A percentile compares a stretch with the other conserved stretches of the same genome.
Conservation (phyloP, 164 flowering plant species). For the Liriodendron chinense region DNA sequence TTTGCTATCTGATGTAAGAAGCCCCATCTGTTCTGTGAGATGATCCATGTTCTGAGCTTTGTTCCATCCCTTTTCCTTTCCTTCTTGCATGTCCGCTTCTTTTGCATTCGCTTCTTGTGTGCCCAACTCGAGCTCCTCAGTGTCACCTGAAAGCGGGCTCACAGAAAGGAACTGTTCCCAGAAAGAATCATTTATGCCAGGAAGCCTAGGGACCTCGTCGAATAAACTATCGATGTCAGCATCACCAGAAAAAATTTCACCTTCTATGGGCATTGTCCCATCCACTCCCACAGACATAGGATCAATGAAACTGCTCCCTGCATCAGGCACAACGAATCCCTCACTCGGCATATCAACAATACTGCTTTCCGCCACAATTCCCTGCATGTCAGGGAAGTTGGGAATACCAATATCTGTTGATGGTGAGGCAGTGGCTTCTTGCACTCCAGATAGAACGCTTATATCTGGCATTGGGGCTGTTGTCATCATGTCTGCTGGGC, state of each 20-base stretch:
- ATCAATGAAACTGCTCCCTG: conserved; percentile 35
- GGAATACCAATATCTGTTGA: conserved; percentile 39
- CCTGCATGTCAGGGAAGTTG: conserved; percentile 41
- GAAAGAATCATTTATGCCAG: conserved; percentile 36
- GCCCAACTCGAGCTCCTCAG: conserved; percentile 42
- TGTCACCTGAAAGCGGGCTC: conserved; percentile 31
- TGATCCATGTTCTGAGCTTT: conserved; percentile 55
- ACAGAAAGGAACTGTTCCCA: conserved; percentile 66
- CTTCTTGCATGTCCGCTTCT: conserved; percentile 28
- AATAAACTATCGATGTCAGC: conserved; percentile 44
- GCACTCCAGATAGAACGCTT: conserved; percentile 26
- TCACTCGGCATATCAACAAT: conserved; percentile 30
- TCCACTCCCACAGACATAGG: conserved; percentile 32
- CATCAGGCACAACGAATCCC: conserved; percentile 26
- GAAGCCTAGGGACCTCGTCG: conserved; percentile 38
- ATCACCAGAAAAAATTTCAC: conserved; percentile 39
- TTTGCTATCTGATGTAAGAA: conserved; percentile 51
- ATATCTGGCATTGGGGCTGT: conserved; percentile 31
- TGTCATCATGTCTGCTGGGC: conserved; percentile 27
- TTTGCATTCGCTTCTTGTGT: conserved; percentile 25
- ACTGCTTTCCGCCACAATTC: conserved; percentile 34
- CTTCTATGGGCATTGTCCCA: conserved; percentile 39
- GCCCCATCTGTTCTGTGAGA: conserved; percentile 86
- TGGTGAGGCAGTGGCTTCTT: conserved; percentile 28
- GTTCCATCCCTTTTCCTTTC: conserved; percentile 51